Conservation (phyloP, 345 rosid species). For the Physaria fendleri region DNA sequence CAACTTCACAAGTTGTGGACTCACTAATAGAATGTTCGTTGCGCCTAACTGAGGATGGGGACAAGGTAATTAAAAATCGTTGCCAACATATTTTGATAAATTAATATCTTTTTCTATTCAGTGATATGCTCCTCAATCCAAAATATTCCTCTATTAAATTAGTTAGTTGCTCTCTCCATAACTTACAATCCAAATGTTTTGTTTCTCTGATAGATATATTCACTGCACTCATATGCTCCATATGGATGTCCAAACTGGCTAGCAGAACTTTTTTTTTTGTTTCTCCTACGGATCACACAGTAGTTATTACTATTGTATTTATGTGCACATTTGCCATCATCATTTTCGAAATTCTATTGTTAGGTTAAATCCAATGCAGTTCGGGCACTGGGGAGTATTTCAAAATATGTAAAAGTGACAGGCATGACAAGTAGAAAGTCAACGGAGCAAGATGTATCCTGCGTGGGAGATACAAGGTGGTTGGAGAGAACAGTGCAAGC, state of each 20-base stretch:
- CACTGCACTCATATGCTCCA: neutral
- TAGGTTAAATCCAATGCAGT: slow-evolving; percentile 87
- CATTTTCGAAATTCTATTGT: neutral
- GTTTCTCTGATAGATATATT: neutral
- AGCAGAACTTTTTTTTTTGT: neutral
- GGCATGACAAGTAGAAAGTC: slow-evolving; percentile 32
- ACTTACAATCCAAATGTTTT: neutral
- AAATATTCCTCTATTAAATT: neutral
- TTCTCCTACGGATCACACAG: neutral
- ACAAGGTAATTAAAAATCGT: slow-evolving; percentile 59
- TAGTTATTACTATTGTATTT: slow-evolving; percentile 1
- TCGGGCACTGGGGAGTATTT: slow-evolving; percentile 83
- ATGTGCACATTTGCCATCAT: slow-evolving; percentile 12
- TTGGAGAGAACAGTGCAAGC: slow-evolving; percentile 79
- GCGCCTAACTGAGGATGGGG: slow-evolving; percentile 75
- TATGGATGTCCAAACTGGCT: neutral
- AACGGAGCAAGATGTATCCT: slow-evolving; percentile 15
- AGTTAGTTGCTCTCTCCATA: neutral
- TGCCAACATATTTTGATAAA: neutral
- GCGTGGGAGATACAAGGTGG: slow-evolving; percentile 37
- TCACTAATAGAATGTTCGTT: slow-evolving; percentile 63
- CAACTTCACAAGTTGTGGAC: slow-evolving; percentile 21
- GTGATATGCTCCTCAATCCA: neutral
- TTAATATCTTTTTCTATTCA: neutral
- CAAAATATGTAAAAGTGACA: slow-evolving; percentile 44